These are phyloP conservation scores for Macadamia integrifolia DNA, from an alignment of 164 flowering plant genomes.

Conservation along the genomic window DNA sequence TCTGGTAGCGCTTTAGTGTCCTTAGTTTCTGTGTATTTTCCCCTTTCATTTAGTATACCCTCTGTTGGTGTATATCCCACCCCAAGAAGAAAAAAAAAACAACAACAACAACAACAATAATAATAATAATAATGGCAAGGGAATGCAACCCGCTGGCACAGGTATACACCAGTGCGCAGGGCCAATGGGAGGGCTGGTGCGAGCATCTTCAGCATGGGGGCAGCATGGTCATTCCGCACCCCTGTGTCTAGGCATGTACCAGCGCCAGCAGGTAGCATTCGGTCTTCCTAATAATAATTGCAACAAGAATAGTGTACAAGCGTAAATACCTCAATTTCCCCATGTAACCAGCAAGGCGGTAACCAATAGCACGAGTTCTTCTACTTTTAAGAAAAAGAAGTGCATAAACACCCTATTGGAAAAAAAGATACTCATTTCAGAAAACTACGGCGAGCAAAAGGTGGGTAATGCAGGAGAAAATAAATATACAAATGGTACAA, in stretches of 20 bases:
- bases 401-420: slow-evolving; percentile 82
- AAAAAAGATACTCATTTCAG: slow-evolving; percentile 3
- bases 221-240: no score
- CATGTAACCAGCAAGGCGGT: slow-evolving; percentile 69
- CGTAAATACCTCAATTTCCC: slow-evolving; percentile 74
- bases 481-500: not conserved
- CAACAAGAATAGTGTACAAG: not conserved
- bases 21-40: no score
- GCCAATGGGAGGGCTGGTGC: no score
- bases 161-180: no score
- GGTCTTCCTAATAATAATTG: not conserved
- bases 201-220: no score
- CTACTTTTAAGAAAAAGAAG: slow-evolving; percentile 72
- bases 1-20: no score
- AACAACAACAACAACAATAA: not conserved
- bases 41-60: no score
- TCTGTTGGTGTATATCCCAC: no score
- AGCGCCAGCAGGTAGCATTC: no score
- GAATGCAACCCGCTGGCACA: no score
- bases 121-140: not conserved
- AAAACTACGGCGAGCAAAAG: not conserved
- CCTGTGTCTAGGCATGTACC: no score
- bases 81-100: no score
- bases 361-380: slow-evolving; percentile 72
- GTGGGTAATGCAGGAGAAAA: not conserved